Conservation (phyloP, 768 basidiomycete species). For the Hericium rajendrae region DNA sequence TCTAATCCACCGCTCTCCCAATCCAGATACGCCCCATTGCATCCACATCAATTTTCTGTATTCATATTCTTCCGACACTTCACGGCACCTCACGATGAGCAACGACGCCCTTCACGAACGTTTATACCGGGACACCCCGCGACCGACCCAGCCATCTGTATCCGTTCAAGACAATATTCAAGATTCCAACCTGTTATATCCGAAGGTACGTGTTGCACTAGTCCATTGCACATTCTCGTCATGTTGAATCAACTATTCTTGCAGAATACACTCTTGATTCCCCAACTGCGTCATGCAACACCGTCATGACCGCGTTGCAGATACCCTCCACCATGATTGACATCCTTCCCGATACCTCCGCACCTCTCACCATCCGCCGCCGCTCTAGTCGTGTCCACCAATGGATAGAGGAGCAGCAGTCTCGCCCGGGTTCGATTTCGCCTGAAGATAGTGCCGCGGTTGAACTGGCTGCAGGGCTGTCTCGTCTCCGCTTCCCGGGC, state of each 20-base stretch:
- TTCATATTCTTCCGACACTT: background rate
- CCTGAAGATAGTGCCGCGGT: too few relatives aligned
- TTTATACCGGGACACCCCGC: background rate
- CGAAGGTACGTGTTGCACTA: background rate
- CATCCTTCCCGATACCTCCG: slow-evolving; percentile 10
- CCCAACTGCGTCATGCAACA: background rate
- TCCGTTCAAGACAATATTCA: background rate
- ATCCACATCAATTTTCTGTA: background rate
- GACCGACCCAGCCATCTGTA: slow-evolving; percentile 1
- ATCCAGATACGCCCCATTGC: background rate
- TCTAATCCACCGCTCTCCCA: background rate
- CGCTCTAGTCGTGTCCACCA: slow-evolving; percentile 31
- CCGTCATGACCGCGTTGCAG: background rate
- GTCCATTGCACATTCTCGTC: background rate
- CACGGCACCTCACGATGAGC: slow-evolving; percentile 3
- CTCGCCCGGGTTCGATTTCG: slow-evolving; percentile 11
- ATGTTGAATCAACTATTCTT: background rate
- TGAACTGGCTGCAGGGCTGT: too few relatives aligned
- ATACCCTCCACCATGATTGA: slow-evolving; percentile 1
- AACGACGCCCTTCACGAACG: slow-evolving; percentile 9
- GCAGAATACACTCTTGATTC: background rate
- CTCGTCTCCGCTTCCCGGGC: too few relatives aligned
- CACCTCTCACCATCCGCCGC: slow-evolving; percentile 20
- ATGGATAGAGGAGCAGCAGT: slow-evolving; percentile 36
- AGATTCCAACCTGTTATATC: background rate